Percentiles rank a stretch among this genome's conserved stretches.
These are phyloP conservation scores for Nannochloropsis gaditana DNA, from an alignment of 108 stramenopile genomes.

Conservation along the genomic window DNA sequence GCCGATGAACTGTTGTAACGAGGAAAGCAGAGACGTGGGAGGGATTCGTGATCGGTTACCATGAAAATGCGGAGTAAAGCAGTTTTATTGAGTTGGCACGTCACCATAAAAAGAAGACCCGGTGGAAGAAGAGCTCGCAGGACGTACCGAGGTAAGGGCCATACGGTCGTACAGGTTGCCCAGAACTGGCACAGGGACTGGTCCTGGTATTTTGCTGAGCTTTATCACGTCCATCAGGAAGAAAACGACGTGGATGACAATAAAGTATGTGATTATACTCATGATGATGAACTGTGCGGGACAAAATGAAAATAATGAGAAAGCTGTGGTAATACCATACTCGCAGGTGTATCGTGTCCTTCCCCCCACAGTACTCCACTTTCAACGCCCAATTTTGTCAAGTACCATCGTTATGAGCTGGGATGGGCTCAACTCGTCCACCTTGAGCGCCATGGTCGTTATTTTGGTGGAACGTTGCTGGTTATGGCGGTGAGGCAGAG, in stretches of 20 bases:
- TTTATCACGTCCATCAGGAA: constrained; percentile 18
- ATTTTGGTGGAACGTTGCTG: neutral
- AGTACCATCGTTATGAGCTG: constrained; percentile 15
- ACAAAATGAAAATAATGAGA: neutral
- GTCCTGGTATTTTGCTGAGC: constrained; percentile 1
- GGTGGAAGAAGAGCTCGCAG: no score
- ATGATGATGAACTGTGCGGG: neutral
- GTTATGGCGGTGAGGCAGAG: neutral
- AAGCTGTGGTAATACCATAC: no score
- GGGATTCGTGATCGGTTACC: neutral
- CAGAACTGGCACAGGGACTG: constrained; percentile 11
- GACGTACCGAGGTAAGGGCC: constrained; percentile 18
- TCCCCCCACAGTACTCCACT: neutral
- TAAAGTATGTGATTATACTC: neutral
- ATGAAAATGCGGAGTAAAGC: no score
- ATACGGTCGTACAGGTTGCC: constrained; percentile 3
- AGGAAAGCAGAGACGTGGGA: neutral
- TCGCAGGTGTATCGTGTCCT: neutral
- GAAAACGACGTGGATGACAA: neutral
- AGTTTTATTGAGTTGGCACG: no score
- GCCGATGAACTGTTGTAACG: neutral
- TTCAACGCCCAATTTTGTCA: neutral
- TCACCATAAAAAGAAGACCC: no score
- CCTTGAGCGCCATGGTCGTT: neutral
- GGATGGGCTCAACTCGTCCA: constrained; percentile 12